phyloP scores from a whole-genome alignment of 1,139 yeast genomes.

The Protomyces pachydermus region DNA sequence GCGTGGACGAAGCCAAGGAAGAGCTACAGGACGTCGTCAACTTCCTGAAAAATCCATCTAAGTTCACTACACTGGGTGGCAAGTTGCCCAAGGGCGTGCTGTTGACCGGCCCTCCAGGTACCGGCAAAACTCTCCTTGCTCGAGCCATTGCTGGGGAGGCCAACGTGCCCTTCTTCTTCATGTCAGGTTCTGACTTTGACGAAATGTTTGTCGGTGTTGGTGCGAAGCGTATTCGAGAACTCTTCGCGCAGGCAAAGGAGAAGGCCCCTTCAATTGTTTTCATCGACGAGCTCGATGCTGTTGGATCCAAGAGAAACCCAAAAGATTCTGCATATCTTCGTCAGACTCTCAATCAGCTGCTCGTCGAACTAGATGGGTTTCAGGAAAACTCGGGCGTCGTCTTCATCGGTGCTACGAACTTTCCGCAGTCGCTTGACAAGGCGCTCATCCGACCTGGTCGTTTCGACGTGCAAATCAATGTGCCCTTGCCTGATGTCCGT shows the following conservation, averaged over 20 bases:
- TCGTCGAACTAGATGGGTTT: constrained; percentile 87
- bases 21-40: constrained; percentile 96
- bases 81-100: constrained; percentile 94
- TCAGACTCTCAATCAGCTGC: constrained; percentile 89
- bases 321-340: constrained; percentile 97
- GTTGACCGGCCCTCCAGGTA: constrained; percentile 98
- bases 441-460: constrained; percentile 98
- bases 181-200: constrained; percentile 98
- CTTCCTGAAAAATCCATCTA: constrained; percentile 89
- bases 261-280: constrained; percentile 96
- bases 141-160: constrained; percentile 99
- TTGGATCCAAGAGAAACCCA: constrained; percentile 96
- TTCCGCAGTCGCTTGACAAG: constrained; percentile 93
- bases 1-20: constrained; percentile 97
- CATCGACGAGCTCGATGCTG: constrained; percentile 95
- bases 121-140: constrained; percentile 95
- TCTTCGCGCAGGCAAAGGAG: constrained; percentile 86
- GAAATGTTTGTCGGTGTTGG: constrained; percentile 98
- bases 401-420: constrained; percentile 95
- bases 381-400: constrained; percentile 48
- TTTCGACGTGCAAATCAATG: constrained; percentile 92
- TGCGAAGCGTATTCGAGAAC: constrained; percentile 92
- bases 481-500: constrained; percentile 94
- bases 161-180: constrained; percentile 95
- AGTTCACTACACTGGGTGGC: constrained; percentile 94